phyloP scores from a whole-genome alignment of 345 rosid species.

The Theobroma cacao region DNA sequence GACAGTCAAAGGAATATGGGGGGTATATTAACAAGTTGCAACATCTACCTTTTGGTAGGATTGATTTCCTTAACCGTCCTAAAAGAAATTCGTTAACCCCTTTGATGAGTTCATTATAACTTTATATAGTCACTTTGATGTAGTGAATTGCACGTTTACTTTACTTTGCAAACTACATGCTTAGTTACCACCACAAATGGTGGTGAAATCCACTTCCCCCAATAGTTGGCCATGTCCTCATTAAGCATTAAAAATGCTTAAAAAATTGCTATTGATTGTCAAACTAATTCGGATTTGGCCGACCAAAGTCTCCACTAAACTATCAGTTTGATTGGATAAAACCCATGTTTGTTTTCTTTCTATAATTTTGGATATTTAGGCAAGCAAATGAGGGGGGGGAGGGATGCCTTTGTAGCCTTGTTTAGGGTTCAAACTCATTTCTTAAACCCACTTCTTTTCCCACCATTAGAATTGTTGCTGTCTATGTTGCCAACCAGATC shows the following conservation, averaged over 20 bases:
- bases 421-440: constrained; percentile 22
- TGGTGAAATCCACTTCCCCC: not conserved
- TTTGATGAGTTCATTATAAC: not conserved
- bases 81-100: not conserved
- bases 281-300: not conserved
- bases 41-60: not conserved
- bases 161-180: not conserved
- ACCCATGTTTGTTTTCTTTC: not conserved
- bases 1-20: constrained; percentile 6
- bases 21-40: not conserved
- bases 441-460: constrained; percentile 7
- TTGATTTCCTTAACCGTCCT: not conserved
- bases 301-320: constrained; percentile 15
- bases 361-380: not conserved
- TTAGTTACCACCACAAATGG: not conserved
- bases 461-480: constrained; percentile 17
- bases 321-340: constrained; percentile 22
- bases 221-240: not conserved
- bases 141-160: not conserved
- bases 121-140: not conserved
- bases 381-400: not conserved
- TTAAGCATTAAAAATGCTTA: not conserved
- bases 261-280: not conserved
- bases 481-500: constrained; percentile 40
- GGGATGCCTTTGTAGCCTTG: constrained; percentile 17